Evolutionary conservation across 768 basidiomycete species (phyloP), one percentile per base, ranked within the genome.

Genomic region (Hericium alpestre): DNA sequence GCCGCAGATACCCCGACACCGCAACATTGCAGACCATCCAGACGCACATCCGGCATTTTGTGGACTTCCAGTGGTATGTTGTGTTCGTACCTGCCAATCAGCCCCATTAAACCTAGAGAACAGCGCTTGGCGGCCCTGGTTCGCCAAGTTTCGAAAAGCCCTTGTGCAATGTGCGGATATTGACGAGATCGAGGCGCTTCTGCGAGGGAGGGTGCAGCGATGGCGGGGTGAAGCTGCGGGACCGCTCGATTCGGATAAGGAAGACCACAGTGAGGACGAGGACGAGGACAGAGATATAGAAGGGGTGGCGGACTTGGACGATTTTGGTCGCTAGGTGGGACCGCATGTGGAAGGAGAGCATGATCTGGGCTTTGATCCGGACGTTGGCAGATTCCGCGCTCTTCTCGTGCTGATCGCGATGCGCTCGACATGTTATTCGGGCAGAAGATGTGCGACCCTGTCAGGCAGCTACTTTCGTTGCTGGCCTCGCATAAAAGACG

Each of bases 1-100:
- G 84, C 67, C 70, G 71, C 56, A 61, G 68, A 39, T 79, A 80
- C 63, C 76, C 76, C 12, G 78, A 64, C 25, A 77, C 77, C 9
- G 77, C 76, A 16, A 65, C 77, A 5, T 58, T 84, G 22, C 56
- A 75, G 53, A 75, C 74, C 15, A 70, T 83, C 2, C 79, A 80
- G 66, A 76, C 79, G 5, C 87, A 90, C 63, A 72, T 89, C 57
- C 74, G 80, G 47, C 81, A 83, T 67, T 80, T 87, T 55, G 66
- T 88, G 55, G 80, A 80, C 65, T 81, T 80, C 64, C 83, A 86
- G 67, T 84, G 81, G 49, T 51, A 23, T 8, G 23, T 10, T 15
- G 25, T 23, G 7, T 4, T 8, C 9, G 18, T 51, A 22, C 49
- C 22, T 27, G 49, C 22, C 22, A 7, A 22, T 23, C 49, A 16